Evolutionary conservation across 768 basidiomycete genomes (phyloP), one percentile per base, ranked within the genome.

Genomic region (Podaxis rugospora): DNA sequence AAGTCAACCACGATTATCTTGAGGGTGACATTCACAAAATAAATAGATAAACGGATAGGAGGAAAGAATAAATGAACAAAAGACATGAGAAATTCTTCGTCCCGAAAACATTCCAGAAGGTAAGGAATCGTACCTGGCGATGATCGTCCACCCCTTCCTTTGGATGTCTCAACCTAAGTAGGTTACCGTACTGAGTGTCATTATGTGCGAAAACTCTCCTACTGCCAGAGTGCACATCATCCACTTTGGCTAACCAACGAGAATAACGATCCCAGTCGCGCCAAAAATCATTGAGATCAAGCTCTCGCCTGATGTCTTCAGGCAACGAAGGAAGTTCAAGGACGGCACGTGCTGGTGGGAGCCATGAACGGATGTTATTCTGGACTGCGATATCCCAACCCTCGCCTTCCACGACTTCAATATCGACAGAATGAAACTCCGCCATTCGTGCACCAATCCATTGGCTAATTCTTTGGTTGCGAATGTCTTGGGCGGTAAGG

Each of bases 1-100:
- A 98, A 98, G 75, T 99, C 97, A 64, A 97, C 94, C 37, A 96
- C 92, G 70, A 96, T 91, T 64, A 96, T 87, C 91, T 95, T 64
- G 42, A 52, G 53, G 69, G 63, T 51, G 44, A 42, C 10, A 6
- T 14, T 21, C 18, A 53, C 6, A 36, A 42, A 27, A 37, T 36
- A 37, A 14, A 28, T 51, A 32, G n/a, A 44, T 7, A 28, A 59
- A 61, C 35, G 13, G 16, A n/a, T 18, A 36, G 27, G 61, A 28
- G 44, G 42, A 39, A 62, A 57, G 62, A 51, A 61, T 51, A 54
- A 59, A 32, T 32, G 32, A 55, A 14, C 59, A 42, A 59, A 59
- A 11, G 4, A 52, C 14, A 51, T 58, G 49, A 28, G 49, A 51
- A 52, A 13, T 28, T 13, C 11, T 52, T 42, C 11, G 28, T 11